These are phyloP conservation scores for Pseudocercospora cruenta DNA, from an alignment of 2,329 filamentous ascomycete genomes.

Conservation along the genomic window DNA sequence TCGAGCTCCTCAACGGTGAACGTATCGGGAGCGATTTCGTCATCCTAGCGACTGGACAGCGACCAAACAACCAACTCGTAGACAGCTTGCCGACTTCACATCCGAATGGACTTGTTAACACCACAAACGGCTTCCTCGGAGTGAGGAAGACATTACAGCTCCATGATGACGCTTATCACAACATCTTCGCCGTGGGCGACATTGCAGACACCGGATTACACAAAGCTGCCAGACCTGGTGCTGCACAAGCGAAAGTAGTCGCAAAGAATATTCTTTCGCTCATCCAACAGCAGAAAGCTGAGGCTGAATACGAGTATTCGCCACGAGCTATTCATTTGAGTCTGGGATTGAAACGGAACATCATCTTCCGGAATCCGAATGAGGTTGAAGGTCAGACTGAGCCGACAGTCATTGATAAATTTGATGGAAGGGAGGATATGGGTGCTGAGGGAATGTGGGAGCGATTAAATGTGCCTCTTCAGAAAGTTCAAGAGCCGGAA, in stretches of 20 bases:
- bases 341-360: slow-evolving; percentile 25
- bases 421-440: slow-evolving; percentile 25
- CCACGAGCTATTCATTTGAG: slow-evolving; percentile 25
- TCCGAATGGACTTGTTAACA: slow-evolving; percentile 38
- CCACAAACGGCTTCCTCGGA: slow-evolving; percentile 35
- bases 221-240: slow-evolving; percentile 59
- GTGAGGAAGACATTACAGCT: slow-evolving; percentile 64
- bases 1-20: slow-evolving; percentile 53
- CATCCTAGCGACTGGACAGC: slow-evolving; percentile 65
- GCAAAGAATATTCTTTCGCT: slow-evolving; percentile 59
- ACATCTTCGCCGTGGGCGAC: slow-evolving; percentile 67
- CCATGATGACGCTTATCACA: slow-evolving; percentile 49
- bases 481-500: not conserved
- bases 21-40: slow-evolving; percentile 56
- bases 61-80: slow-evolving; percentile 58
- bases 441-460: slow-evolving; percentile 23
- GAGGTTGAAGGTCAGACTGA: slow-evolving; percentile 23
- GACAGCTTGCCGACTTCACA: slow-evolving; percentile 52
- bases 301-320: slow-evolving; percentile 10
- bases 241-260: slow-evolving; percentile 57
- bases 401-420: slow-evolving; percentile 21
- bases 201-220: slow-evolving; percentile 59
- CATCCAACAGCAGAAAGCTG: slow-evolving; percentile 36
- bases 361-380: slow-evolving; percentile 26
- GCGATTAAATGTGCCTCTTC: slow-evolving; percentile 15